Evolutionary conservation across 306 rosid species (phyloP).

Genomic region (Castanospermum australe): DNA sequence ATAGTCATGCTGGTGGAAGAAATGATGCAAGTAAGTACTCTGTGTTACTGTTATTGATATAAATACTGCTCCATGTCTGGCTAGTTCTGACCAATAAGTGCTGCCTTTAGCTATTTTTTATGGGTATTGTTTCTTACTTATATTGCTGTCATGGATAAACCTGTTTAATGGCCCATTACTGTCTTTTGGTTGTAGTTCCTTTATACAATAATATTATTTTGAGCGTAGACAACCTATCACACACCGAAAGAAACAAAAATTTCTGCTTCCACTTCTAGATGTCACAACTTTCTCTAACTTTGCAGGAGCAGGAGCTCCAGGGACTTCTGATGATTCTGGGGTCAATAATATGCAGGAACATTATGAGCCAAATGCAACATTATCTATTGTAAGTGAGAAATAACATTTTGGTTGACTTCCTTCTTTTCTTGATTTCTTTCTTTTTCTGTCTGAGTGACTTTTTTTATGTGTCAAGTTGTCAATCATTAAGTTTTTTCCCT

Average conservation of each 20-base stretch:
- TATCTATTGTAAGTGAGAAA: slow-evolving; percentile 41
- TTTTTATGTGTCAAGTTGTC: background rate
- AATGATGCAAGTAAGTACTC: slow-evolving; percentile 26
- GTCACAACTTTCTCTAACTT: background rate
- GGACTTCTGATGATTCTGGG: slow-evolving; percentile 9
- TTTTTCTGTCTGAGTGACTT: background rate
- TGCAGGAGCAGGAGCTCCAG: slow-evolving; percentile 34
- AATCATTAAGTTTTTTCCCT: background rate
- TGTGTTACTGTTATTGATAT: background rate
- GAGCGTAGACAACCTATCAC: background rate
- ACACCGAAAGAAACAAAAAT: background rate
- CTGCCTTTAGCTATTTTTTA: background rate
- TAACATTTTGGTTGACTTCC: background rate
- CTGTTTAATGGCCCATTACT: background rate
- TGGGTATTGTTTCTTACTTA: background rate
- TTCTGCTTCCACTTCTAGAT: background rate
- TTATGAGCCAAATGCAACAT: background rate
- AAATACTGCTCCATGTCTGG: background rate
- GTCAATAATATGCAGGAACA: background rate
- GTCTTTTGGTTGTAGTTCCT: background rate
- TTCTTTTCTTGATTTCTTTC: background rate
- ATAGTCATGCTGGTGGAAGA: slow-evolving; percentile 9
- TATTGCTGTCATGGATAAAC: background rate
- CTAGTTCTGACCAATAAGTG: background rate
- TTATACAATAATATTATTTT: background rate